A percentile compares a stretch with the other conserved stretches of the same genome.
Conservation (phyloP, 768 basidiomycete genomes). For the Trametes punicea region DNA sequence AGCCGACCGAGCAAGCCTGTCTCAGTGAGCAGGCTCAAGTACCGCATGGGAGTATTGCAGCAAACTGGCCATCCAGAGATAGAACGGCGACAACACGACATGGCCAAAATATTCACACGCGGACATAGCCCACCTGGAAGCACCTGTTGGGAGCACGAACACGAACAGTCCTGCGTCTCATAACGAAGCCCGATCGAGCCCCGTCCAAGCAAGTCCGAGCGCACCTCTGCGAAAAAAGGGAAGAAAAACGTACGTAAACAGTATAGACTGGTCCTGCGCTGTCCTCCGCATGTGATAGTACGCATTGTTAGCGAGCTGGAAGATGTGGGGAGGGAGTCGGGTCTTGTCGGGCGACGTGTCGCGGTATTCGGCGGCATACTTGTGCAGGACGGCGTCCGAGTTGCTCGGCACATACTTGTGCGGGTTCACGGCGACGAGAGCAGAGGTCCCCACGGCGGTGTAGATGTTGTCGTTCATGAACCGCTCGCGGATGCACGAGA, state of each 20-base stretch:
- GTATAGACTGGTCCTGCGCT: slow-evolving; percentile 85
- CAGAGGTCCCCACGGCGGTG: slow-evolving; percentile 66
- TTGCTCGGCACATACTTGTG: slow-evolving; percentile 86
- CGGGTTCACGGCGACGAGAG: slow-evolving; percentile 86
- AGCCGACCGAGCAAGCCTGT: not conserved
- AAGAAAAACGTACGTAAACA: slow-evolving; percentile 66
- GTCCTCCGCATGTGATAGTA: slow-evolving; percentile 97
- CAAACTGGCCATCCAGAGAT: not conserved
- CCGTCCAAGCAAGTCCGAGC: not conserved
- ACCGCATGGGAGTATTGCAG: not conserved
- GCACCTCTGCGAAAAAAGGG: not conserved
- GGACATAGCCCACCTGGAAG: not conserved
- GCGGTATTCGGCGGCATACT: slow-evolving; percentile 84
- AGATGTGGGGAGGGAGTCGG: slow-evolving; percentile 79
- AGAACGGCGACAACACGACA: not conserved
- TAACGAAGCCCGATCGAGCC: not conserved
- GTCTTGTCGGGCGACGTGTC: slow-evolving; percentile 64
- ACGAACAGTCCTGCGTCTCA: not conserved
- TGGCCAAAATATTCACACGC: not conserved
- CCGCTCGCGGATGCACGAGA: slow-evolving; percentile 79
- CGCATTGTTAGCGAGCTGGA: slow-evolving; percentile 85
- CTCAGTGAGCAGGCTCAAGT: not conserved
- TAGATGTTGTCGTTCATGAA: slow-evolving; percentile 85
- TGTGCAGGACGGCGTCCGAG: slow-evolving; percentile 78
- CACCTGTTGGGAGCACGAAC: not conserved